A percentile compares a stretch with the other conserved stretches of the same genome.
Evolutionary conservation across 148 eudicot species (phyloP).

Genomic region (Fallopia convolvulus): DNA sequence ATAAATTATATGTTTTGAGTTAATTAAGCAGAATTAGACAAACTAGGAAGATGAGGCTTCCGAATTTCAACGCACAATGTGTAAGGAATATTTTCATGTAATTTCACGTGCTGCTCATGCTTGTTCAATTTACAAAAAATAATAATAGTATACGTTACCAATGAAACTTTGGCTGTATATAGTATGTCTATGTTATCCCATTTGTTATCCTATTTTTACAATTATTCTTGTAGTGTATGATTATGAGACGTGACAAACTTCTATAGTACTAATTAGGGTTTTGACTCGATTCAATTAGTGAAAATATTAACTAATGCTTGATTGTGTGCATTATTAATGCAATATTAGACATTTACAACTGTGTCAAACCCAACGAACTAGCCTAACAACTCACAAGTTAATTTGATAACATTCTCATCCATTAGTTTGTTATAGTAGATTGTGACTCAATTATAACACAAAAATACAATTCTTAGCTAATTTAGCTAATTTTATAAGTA

Average conservation of each 20-base stretch:
- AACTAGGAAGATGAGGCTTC: background rate
- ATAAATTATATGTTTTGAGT: background rate
- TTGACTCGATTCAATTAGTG: background rate
- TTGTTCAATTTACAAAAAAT: conserved; percentile 1
- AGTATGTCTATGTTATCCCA: background rate
- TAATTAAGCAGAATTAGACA: background rate
- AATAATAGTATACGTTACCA: background rate
- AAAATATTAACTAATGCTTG: background rate
- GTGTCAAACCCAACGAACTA: too few species aligned
- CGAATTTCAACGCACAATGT: background rate
- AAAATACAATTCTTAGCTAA: too few species aligned
- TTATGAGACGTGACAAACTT: too few species aligned
- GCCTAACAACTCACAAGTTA: too few species aligned
- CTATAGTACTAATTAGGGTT: background rate
- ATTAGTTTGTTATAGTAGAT: too few species aligned
- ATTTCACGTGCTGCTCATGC: conserved; percentile 2
- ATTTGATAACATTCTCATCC: too few species aligned
- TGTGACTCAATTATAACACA: too few species aligned
- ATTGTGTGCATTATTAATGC: background rate
- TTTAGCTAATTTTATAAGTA: too few species aligned
- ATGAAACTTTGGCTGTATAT: background rate
- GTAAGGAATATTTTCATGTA: background rate
- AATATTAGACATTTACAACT: too few species aligned
- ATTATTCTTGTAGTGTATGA: too few species aligned
- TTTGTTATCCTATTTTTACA: background rate